These are phyloP conservation scores for Solanum habrochaites DNA, from an alignment of 257 asterid genomes.

Conservation along the genomic window DNA sequence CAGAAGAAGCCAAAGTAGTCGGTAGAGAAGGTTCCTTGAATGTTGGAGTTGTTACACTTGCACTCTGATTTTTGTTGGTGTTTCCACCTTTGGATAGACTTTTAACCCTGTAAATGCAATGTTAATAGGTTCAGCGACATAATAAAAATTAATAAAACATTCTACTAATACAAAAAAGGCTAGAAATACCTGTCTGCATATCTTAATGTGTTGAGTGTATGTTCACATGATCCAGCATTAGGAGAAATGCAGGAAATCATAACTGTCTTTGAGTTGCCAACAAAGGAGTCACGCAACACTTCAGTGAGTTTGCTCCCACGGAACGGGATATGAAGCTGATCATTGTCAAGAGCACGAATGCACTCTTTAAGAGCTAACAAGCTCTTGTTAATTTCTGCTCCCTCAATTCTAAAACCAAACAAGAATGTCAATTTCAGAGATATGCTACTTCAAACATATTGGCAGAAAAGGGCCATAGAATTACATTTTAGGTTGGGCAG, in stretches of 20 bases:
- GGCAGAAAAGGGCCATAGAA: background rate
- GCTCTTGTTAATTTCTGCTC: slow-evolving; percentile 99
- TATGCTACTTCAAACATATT: background rate
- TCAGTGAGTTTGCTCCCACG: slow-evolving; percentile 99
- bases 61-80: slow-evolving; percentile 58
- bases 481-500: background rate
- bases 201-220: slow-evolving; percentile 95
- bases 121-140: slow-evolving; percentile 2
- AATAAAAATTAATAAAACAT: background rate
- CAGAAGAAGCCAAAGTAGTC: slow-evolving; percentile 31
- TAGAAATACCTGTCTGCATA: slow-evolving; percentile 81
- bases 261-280: slow-evolving; percentile 95
- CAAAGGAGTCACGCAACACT: slow-evolving; percentile 97
- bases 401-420: slow-evolving; percentile 65
- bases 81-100: slow-evolving; percentile 93
- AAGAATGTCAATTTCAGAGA: background rate
- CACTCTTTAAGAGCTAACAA: slow-evolving; percentile 96
- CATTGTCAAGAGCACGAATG: slow-evolving; percentile 97
- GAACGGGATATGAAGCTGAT: slow-evolving; percentile 96
- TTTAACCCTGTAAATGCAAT: slow-evolving; percentile 61
- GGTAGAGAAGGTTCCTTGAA: slow-evolving; percentile 58
- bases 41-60: slow-evolving; percentile 37
- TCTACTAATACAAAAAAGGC: background rate
- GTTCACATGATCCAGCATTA: slow-evolving; percentile 96
- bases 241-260: slow-evolving; percentile 99